phyloP scores from a whole-genome alignment of 441 rosid species.

The Hura crepitans region DNA sequence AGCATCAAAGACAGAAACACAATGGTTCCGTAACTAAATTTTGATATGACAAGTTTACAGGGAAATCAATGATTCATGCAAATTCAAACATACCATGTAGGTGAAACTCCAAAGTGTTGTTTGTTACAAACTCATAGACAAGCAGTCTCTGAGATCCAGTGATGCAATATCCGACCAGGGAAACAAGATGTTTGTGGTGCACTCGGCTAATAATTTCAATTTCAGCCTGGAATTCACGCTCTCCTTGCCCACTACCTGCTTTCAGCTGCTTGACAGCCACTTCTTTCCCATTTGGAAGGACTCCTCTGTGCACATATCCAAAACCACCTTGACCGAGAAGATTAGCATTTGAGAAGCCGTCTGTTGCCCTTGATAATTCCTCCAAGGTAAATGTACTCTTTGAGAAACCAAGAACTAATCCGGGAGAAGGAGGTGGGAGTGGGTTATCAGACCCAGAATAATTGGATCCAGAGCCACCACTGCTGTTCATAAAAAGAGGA shows the following conservation, averaged over 20 bases:
- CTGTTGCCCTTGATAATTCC: constrained; percentile 79
- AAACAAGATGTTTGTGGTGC: constrained; percentile 93
- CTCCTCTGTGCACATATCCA: constrained; percentile 90
- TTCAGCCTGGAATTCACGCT: constrained; percentile 95
- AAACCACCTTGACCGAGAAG: constrained; percentile 98
- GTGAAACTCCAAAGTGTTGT: constrained; percentile 86
- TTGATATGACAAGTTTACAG: not conserved
- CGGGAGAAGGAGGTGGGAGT: constrained; percentile 79
- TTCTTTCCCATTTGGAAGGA: constrained; percentile 92
- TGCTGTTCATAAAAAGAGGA: constrained; percentile 63
- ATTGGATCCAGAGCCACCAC: constrained; percentile 77
- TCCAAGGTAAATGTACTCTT: constrained; percentile 82
- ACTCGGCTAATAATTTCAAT: constrained; percentile 95
- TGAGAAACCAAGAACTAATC: constrained; percentile 60
- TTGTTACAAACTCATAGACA: constrained; percentile 93
- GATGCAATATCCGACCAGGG: constrained; percentile 89
- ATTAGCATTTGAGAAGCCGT: constrained; percentile 86
- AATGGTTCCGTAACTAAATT: too few relatives aligned
- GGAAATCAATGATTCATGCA: not conserved
- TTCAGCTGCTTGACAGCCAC: constrained; percentile 89
- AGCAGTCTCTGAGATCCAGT: constrained; percentile 73
- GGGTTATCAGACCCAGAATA: constrained; percentile 65
- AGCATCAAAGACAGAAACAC: not conserved
- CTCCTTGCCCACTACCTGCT: constrained; percentile 97
- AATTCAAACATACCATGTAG: constrained; percentile 58